Percentiles rank a stretch among this genome's conserved stretches.
Evolutionary conservation across 2,329 filamentous ascomycete genomes (phyloP).

Genomic region (Atkinsonella texensis): DNA sequence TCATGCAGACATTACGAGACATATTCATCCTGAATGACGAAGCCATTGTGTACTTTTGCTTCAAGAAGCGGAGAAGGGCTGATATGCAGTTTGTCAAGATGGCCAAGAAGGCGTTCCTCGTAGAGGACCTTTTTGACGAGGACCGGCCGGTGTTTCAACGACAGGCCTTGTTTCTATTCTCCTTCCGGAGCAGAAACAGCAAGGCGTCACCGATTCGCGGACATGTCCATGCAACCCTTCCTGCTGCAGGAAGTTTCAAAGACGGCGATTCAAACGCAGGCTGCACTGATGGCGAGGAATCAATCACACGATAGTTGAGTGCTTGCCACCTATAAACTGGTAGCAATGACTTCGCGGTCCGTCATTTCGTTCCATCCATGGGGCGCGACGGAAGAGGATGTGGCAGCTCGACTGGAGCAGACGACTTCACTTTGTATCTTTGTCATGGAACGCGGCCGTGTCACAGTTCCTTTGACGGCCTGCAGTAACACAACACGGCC

Average conservation of each 20-base stretch:
- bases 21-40: conserved; percentile 61
- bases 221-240: background rate
- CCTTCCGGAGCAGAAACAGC: conserved; percentile 28
- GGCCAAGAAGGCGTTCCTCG: conserved; percentile 52
- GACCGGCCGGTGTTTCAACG: conserved; percentile 45
- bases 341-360: background rate
- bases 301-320: background rate
- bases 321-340: background rate
- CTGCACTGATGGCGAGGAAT: background rate
- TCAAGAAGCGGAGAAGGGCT: conserved; percentile 80
- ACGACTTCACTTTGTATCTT: background rate
- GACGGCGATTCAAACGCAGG: background rate
- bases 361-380: background rate
- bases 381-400: background rate
- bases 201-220: background rate
- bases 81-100: conserved; percentile 65
- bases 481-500: too few relatives aligned
- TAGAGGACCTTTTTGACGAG: conserved; percentile 51
- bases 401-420: background rate
- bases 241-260: background rate
- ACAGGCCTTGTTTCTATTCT: conserved; percentile 48
- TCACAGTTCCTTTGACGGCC: background rate
- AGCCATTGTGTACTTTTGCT: conserved; percentile 67
- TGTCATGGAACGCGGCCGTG: background rate
- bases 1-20: conserved; percentile 65